Conservation (phyloP, 495 filamentous ascomycete species). For the Xylaria acuta region DNA sequence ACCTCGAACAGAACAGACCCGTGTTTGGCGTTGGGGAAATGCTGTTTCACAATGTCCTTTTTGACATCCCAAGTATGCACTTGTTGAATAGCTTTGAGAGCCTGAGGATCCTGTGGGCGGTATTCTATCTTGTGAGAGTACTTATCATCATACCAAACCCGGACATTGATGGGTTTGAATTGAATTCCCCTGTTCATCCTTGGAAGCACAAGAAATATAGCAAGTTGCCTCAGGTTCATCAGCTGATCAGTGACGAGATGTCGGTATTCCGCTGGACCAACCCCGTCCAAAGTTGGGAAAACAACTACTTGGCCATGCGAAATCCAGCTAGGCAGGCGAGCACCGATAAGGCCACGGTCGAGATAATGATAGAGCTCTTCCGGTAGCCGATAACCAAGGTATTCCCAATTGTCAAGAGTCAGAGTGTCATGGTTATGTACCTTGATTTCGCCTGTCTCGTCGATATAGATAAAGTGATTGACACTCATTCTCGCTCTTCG, state of each 20-base stretch:
- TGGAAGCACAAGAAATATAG: constrained; percentile 76
- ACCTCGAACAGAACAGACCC: constrained; percentile 64
- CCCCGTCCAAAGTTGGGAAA: constrained; percentile 79
- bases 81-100: constrained; percentile 64
- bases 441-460: constrained; percentile 73
- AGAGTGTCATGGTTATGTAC: constrained; percentile 71
- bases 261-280: constrained; percentile 79
- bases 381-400: constrained; percentile 87
- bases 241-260: constrained; percentile 75
- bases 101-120: constrained; percentile 63
- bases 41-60: constrained; percentile 54
- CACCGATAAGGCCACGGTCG: constrained; percentile 77
- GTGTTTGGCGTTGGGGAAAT: constrained; percentile 55
- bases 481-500: constrained; percentile 81
- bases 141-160: constrained; percentile 84
- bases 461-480: constrained; percentile 84
- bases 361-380: constrained; percentile 94
- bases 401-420: constrained; percentile 83
- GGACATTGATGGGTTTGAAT: constrained; percentile 73
- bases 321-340: constrained; percentile 80
- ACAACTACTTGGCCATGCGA: constrained; percentile 77
- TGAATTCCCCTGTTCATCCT: constrained; percentile 81
- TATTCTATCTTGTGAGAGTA: constrained; percentile 69
- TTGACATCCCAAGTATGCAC: constrained; percentile 79
- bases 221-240: constrained; percentile 71